Evolutionary conservation across 768 basidiomycete species (phyloP).

Genomic region (Coprinopsis sp.): DNA sequence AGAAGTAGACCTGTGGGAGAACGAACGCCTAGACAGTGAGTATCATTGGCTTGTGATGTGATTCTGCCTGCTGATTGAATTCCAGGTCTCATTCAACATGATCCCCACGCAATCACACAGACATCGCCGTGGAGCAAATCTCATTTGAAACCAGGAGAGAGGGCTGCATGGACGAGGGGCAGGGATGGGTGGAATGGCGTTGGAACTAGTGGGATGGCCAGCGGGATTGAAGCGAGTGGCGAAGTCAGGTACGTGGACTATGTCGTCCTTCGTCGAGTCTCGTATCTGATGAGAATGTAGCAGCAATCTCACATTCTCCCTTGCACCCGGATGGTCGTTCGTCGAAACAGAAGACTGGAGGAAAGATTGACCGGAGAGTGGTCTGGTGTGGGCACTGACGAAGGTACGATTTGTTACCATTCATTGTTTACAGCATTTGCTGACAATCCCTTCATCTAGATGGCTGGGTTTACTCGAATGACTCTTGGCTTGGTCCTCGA

Average conservation of each 20-base stretch:
- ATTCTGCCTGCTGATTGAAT: too few relatives aligned
- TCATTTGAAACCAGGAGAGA: constrained; percentile 41
- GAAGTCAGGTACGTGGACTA: constrained; percentile 56
- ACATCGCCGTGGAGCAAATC: constrained; percentile 36
- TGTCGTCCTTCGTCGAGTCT: neutral
- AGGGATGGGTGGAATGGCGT: constrained; percentile 68
- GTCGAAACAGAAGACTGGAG: constrained; percentile 78
- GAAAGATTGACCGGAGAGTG: constrained; percentile 58
- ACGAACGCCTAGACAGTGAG: constrained; percentile 54
- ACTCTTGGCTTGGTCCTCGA: constrained; percentile 59
- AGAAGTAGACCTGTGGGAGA: constrained; percentile 77
- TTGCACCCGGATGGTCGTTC: constrained; percentile 71
- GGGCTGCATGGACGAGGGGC: constrained; percentile 66
- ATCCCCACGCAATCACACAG: neutral
- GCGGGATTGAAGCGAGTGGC: constrained; percentile 38
- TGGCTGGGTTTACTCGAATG: constrained; percentile 83
- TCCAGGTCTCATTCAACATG: too few relatives aligned
- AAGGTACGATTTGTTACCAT: constrained; percentile 15
- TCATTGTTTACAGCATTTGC: neutral
- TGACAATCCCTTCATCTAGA: constrained; percentile 29
- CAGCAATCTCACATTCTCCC: constrained; percentile 77
- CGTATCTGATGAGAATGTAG: constrained; percentile 28
- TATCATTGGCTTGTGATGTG: neutral
- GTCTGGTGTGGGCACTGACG: constrained; percentile 38
- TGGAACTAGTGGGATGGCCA: constrained; percentile 34